Conservation (phyloP, 345 rosid genomes). For the Salix suchowensis region DNA sequence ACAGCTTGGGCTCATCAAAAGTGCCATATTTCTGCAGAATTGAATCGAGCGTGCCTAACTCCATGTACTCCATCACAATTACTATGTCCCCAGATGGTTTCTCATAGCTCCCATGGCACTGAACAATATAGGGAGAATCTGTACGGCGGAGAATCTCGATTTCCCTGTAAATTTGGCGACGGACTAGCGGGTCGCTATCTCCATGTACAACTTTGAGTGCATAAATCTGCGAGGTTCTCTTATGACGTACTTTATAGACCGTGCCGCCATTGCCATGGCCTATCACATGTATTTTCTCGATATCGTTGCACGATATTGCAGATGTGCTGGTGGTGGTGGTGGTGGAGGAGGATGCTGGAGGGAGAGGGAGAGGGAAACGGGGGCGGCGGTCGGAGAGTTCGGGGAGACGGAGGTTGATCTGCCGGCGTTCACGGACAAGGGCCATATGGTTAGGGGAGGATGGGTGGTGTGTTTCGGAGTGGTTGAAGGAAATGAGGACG, state of each 20-base stretch:
- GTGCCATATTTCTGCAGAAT: conserved; percentile 36
- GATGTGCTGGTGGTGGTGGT: conserved; percentile 6
- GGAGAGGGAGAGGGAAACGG: conserved; percentile 50
- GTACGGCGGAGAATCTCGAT: conserved; percentile 79
- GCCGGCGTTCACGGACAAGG: conserved; percentile 68
- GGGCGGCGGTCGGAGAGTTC: conserved; percentile 46
- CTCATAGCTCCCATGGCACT: conserved; percentile 54
- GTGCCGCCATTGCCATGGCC: conserved; percentile 89
- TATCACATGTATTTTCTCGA: conserved; percentile 61
- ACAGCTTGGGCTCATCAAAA: conserved; percentile 46
- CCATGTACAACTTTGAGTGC: conserved; percentile 67
- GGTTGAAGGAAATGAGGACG: not conserved
- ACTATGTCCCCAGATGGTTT: conserved; percentile 62
- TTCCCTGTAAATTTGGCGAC: conserved; percentile 64
- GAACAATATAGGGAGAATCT: conserved; percentile 59
- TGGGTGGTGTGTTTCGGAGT: not conserved
- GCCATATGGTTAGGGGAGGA: conserved; percentile 38
- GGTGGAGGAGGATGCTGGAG: conserved; percentile 23
- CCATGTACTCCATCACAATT: conserved; percentile 82
- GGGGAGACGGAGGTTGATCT: conserved; percentile 72
- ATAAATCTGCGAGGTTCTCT: conserved; percentile 45
- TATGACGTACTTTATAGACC: conserved; percentile 70
- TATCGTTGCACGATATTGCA: conserved; percentile 35
- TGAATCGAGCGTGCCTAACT: conserved; percentile 60
- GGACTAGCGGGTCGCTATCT: conserved; percentile 50